A percentile compares a stretch with the other conserved stretches of the same genome.
Evolutionary conservation across 2,329 filamentous ascomycete genomes (phyloP).

Genomic region (Alternaria atra): DNA sequence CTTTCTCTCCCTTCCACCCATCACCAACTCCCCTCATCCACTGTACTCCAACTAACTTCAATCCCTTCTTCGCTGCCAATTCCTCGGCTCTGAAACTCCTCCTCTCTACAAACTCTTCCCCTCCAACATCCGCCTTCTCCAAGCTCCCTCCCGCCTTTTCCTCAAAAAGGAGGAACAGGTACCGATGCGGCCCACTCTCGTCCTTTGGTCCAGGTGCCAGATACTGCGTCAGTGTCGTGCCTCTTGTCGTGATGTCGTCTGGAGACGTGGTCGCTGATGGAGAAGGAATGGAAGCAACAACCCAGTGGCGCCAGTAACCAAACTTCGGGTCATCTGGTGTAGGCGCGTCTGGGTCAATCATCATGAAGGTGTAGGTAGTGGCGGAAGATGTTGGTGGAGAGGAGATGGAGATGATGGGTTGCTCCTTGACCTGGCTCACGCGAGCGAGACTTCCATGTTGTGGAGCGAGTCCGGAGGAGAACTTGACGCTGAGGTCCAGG

Average conservation of each 20-base stretch:
- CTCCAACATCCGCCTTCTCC: constrained; percentile 43
- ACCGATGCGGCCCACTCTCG: constrained; percentile 48
- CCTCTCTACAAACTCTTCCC: constrained; percentile 49
- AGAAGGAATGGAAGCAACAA: constrained; percentile 46
- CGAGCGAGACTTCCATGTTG: constrained; percentile 41
- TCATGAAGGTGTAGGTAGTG: constrained; percentile 57
- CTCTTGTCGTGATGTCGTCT: constrained; percentile 18
- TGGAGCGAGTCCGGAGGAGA: constrained; percentile 29
- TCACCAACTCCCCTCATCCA: constrained; percentile 51
- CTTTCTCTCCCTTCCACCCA: constrained; percentile 40
- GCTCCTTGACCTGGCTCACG: constrained; percentile 44
- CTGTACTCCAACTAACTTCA: constrained; percentile 46
- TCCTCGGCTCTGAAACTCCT: constrained; percentile 40
- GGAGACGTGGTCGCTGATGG: not conserved
- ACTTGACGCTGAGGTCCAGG: constrained; percentile 52
- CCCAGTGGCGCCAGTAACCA: constrained; percentile 65
- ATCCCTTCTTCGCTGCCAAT: constrained; percentile 33
- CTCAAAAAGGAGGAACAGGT: constrained; percentile 43
- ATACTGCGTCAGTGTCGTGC: constrained; percentile 42
- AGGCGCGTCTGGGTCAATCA: constrained; percentile 65
- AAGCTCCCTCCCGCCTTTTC: constrained; percentile 35
- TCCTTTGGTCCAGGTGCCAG: constrained; percentile 48
- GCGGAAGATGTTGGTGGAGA: constrained; percentile 30
- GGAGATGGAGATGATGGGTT: constrained; percentile 37
- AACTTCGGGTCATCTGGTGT: constrained; percentile 65